Evolutionary conservation across 192 early-diverging fungal genomes (phyloP).

Genomic region (Piromyces finnis): DNA sequence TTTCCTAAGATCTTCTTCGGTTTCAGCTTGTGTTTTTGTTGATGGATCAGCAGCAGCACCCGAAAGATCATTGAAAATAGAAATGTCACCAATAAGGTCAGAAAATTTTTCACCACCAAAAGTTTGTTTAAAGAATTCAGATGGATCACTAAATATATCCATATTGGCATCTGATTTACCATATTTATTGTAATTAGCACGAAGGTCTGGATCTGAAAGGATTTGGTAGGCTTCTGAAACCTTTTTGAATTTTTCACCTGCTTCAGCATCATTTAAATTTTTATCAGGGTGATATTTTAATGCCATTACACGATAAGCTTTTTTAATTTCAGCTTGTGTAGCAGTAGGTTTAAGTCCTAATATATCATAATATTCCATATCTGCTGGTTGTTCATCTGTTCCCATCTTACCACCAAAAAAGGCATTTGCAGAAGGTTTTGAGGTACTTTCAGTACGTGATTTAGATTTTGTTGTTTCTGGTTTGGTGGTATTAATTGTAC

Average conservation of each 20-base stretch:
- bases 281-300: constrained; percentile 86
- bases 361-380: constrained; percentile 80
- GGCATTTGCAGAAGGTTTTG: neutral
- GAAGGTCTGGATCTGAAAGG: constrained; percentile 73
- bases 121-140: constrained; percentile 85
- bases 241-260: constrained; percentile 79
- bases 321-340: constrained; percentile 73
- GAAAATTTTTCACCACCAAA: constrained; percentile 96
- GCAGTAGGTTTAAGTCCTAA: constrained; percentile 59
- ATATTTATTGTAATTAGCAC: constrained; percentile 74
- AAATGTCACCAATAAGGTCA: constrained; percentile 96
- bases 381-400: constrained; percentile 41
- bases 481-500: neutral
- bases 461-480: neutral
- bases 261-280: constrained; percentile 41
- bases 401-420: neutral
- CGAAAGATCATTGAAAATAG: constrained; percentile 81
- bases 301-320: constrained; percentile 71
- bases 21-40: constrained; percentile 29
- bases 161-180: constrained; percentile 44
- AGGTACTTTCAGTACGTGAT: neutral
- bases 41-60: constrained; percentile 22
- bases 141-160: constrained; percentile 55
- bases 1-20: constrained; percentile 31
- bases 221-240: constrained; percentile 96